Evolutionary conservation across 2,329 filamentous ascomycete species (phyloP).

Genomic region (Cadophora sp.): DNA sequence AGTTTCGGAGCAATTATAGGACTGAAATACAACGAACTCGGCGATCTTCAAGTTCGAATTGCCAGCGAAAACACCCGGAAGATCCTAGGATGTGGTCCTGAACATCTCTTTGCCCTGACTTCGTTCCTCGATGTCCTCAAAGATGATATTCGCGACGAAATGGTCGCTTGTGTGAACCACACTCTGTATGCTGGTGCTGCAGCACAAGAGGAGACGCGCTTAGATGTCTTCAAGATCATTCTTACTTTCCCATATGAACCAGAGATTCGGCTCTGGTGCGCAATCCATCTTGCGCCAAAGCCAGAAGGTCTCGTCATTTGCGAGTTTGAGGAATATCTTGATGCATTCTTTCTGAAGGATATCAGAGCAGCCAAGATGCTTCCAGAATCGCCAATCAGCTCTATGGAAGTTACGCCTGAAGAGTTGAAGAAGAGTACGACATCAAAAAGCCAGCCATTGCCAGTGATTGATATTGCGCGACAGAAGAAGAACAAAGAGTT

Average conservation of each 20-base stretch:
- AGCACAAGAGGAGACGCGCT: slow-evolving; percentile 27
- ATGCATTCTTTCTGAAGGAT: slow-evolving; percentile 34
- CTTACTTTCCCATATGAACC: slow-evolving; percentile 28
- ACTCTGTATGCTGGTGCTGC: slow-evolving; percentile 24
- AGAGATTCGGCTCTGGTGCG: slow-evolving; percentile 35
- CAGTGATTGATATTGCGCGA: slow-evolving; percentile 32
- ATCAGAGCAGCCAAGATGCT: slow-evolving; percentile 22
- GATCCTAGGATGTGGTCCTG: slow-evolving; percentile 35
- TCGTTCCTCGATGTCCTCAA: slow-evolving; percentile 37
- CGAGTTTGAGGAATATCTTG: slow-evolving; percentile 37
- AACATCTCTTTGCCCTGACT: slow-evolving; percentile 34
- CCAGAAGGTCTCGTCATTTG: slow-evolving; percentile 34
- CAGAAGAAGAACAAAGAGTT: slow-evolving; percentile 30
- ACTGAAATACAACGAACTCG: slow-evolving; percentile 29
- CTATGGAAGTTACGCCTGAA: slow-evolving; percentile 29
- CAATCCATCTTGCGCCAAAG: slow-evolving; percentile 33
- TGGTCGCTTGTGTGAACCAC: slow-evolving; percentile 32
- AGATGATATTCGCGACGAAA: slow-evolving; percentile 30
- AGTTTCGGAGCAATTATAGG: slow-evolving; percentile 34
- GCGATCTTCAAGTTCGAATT: slow-evolving; percentile 35
- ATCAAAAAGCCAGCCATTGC: slow-evolving; percentile 31
- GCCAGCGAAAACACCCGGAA: slow-evolving; percentile 37
- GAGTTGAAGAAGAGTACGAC: slow-evolving; percentile 36
- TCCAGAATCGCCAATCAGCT: slow-evolving; percentile 24
- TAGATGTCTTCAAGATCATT: slow-evolving; percentile 33